Evolutionary conservation across 1,139 yeast genomes (phyloP).

Genomic region (Magnusiomyces paraingens): DNA sequence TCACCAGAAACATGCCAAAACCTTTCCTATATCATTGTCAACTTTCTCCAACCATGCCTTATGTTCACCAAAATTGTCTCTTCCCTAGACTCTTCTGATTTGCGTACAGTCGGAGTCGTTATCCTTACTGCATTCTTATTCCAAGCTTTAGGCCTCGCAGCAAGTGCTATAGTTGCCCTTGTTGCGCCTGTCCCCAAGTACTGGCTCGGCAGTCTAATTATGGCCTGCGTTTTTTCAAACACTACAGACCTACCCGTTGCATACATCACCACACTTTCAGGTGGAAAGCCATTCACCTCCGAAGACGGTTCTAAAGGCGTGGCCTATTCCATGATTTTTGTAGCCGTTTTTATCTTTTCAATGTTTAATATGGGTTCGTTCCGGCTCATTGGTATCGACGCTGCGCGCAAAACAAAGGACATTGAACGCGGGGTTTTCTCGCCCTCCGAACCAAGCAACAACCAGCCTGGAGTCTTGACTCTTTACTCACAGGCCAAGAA

Average conservation of each 20-base stretch:
- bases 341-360: conserved; percentile 61
- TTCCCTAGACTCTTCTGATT: conserved; percentile 63
- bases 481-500: background rate
- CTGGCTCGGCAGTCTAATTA: conserved; percentile 72
- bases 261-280: conserved; percentile 70
- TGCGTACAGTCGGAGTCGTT: conserved; percentile 68
- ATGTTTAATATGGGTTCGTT: conserved; percentile 77
- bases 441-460: conserved; percentile 5
- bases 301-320: conserved; percentile 70
- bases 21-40: conserved; percentile 63
- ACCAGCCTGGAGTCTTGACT: conserved; percentile 1
- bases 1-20: conserved; percentile 63
- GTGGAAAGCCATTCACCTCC: conserved; percentile 52
- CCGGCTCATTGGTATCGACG: conserved; percentile 65
- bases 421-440: conserved; percentile 4
- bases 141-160: conserved; percentile 28
- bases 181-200: conserved; percentile 52
- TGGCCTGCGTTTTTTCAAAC: conserved; percentile 61
- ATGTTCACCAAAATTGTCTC: conserved; percentile 69
- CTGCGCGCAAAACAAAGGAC: conserved; percentile 26
- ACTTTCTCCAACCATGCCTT: conserved; percentile 71
- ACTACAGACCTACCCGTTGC: conserved; percentile 85
- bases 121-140: conserved; percentile 55
- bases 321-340: conserved; percentile 76
- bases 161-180: conserved; percentile 30